phyloP scores from a whole-genome alignment of 164 flowering plant genomes.

The Echeveria elegans region DNA sequence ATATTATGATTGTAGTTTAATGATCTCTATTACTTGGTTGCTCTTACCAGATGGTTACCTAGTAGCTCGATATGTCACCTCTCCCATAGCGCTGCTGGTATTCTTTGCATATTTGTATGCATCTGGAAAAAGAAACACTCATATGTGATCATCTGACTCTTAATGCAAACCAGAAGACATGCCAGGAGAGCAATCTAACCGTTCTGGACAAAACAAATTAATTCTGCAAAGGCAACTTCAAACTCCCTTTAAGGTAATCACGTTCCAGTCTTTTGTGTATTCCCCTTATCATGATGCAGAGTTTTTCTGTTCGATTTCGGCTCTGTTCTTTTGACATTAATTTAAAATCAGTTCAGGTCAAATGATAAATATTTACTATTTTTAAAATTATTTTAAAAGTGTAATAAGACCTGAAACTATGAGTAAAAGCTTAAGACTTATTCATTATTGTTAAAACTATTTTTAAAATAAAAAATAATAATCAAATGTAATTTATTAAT shows the following conservation, averaged over 20 bases:
- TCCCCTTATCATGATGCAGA: neutral
- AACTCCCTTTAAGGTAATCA: neutral
- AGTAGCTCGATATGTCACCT: conserved; percentile 2
- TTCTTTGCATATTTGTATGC: conserved; percentile 12
- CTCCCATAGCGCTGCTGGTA: conserved; percentile 10
- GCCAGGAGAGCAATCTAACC: neutral
- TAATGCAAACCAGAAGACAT: neutral
- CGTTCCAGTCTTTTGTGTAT: neutral
- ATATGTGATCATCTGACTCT: neutral
- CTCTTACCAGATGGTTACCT: neutral
- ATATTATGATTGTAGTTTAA: neutral
- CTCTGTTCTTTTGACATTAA: no score
- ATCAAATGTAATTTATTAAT: no score
- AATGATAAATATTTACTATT: no score
- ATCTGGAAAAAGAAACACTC: neutral
- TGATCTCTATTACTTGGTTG: neutral
- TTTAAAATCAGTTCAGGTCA: no score
- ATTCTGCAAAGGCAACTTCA: neutral
- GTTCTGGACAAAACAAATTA: neutral
- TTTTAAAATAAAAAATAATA: no score
- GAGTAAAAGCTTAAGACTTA: no score
- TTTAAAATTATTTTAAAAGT: no score
- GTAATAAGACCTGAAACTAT: no score
- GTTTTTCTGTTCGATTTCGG: no score
- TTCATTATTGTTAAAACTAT: no score